Base-by-base conservation (phyloP, 345 rosid species). In the Trapa incisa region DNA sequence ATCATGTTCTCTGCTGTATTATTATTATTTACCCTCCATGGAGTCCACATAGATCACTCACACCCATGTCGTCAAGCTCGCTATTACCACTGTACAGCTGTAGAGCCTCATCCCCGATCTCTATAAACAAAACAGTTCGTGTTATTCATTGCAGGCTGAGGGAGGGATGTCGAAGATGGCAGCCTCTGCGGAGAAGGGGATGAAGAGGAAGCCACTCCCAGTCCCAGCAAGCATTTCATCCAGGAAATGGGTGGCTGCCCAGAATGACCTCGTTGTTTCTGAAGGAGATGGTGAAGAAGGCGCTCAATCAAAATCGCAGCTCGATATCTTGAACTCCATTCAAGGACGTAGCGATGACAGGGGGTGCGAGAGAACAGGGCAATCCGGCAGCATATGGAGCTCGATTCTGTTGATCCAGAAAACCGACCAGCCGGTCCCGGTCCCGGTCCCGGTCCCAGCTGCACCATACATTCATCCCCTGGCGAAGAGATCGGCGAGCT, bases 211-310 rank as follows among this genome's bases (percentile, higher is more conserved):
- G 29, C 29, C 29, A 0, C 29, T 22, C 29, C 29, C 29, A 22
- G 29, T 88, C 37, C 88, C 97, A 0, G 95, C 97, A 14, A 96
- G 90, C 67, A 83, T 93, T 89, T 88, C 94, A 2, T 90, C 97
- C 72, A 79, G 78, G 64, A 88, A 81, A 63, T 88, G 97, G 97
- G 68, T 22, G 29, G 29, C 72, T 5, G 39, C 82, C 3, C 86
- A 76, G 35, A 74, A 85, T 64, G 88, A 80, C 42, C 54, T 61
- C 22, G 33, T 75, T 79, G 78, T 77, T 57, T 29, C 29, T 22
- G 76, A 41, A 41, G 43, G 7, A 41, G 43, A 41, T 0, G 43
- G 7, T 3, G 43, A 41, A 41, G 43, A 41, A 41, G 43, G 2
- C 3, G 42, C 16, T 15, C 57, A 56, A 2, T 37, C 6, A 39